These are phyloP conservation scores for Starmerella bacillaris DNA, from an alignment of 805 yeast species.

Conservation along the genomic window DNA sequence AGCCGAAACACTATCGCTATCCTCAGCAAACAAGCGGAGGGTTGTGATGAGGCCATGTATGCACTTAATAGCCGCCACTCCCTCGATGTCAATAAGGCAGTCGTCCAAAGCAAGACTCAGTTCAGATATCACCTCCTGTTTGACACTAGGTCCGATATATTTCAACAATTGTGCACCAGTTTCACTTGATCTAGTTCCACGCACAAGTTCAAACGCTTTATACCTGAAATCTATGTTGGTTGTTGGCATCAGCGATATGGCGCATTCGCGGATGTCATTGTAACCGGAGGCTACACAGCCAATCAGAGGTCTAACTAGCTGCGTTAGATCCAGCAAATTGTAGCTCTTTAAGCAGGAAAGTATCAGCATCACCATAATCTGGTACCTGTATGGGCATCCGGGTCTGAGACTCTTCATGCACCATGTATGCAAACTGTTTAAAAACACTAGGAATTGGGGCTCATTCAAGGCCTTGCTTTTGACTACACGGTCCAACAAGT, in stretches of 20 bases:
- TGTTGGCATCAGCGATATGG: neutral
- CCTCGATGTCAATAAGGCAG: neutral
- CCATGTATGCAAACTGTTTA: conserved; percentile 26
- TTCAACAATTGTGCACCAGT: conserved; percentile 11
- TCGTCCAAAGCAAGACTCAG: neutral
- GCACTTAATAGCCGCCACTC: neutral
- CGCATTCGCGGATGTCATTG: conserved; percentile 48
- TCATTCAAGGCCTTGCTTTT: conserved; percentile 3
- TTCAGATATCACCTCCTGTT: neutral
- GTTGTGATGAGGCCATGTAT: conserved; percentile 1
- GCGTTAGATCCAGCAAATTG: neutral
- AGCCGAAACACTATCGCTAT: neutral
- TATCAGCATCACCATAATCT: conserved; percentile 28
- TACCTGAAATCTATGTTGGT: neutral
- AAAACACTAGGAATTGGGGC: conserved; percentile 25
- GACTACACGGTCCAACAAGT: conserved; percentile 24
- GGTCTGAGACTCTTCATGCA: conserved; percentile 31
- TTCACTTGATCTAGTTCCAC: conserved; percentile 9
- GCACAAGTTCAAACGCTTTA: conserved; percentile 4
- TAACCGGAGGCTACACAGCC: conserved; percentile 52
- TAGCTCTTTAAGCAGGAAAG: neutral
- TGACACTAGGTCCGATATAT: conserved; percentile 2
- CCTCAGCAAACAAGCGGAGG: neutral
- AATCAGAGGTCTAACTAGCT: conserved; percentile 32
- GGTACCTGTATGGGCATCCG: conserved; percentile 38